Evolutionary conservation across 176 grass and related monocot species (phyloP), one percentile per base, ranked within the genome.

Genomic region (Stipa capillata): DNA sequence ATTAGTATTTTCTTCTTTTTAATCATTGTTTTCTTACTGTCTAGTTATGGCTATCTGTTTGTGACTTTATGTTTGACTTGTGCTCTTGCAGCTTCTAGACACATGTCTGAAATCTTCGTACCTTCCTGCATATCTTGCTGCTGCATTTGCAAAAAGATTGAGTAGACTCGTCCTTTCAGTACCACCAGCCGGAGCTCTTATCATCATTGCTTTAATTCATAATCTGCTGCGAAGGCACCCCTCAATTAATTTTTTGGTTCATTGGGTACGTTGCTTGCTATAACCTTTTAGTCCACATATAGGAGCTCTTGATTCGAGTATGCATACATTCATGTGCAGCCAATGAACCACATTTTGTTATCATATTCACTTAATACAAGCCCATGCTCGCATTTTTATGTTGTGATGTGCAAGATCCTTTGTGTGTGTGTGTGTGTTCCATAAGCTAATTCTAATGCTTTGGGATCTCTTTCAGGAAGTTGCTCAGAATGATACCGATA

Each of bases 151-250:
- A 59, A 98, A 98, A 82, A 92, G 86, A 84, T 87, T 98, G 81
- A 98, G 96, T 86, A 94, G 96, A 87, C 89, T 98, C 69, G 10
- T 85, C 44, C 90, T 98, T 72, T 89, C 83, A 78, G 92, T 89
- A 31, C 89, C 92, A 69, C 96, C 90, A 77, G 84, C 92, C 69
- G 96, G 92, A 41, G 90, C 73, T 65, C 80, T 98, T 79, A 94
- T 94, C 82, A 98, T 91, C 82, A 98, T 94, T 91, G 92, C 96
- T 85, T 62, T 94, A 70, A 98, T 83, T 78, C 96, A 98, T 71
- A 98, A 98, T 87, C 90, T 98, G 23, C 83, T 98, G 73, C 67
- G 96, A 42, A 87, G 92, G 34, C 96, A 98, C 67, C 92, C 96
- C 4, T 92, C 92, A 16, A 87, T 98, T 65, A 94, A 94, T 85